Evolutionary conservation across 2,329 filamentous ascomycete genomes (phyloP).

Genomic region (Exophiala viscosa): DNA sequence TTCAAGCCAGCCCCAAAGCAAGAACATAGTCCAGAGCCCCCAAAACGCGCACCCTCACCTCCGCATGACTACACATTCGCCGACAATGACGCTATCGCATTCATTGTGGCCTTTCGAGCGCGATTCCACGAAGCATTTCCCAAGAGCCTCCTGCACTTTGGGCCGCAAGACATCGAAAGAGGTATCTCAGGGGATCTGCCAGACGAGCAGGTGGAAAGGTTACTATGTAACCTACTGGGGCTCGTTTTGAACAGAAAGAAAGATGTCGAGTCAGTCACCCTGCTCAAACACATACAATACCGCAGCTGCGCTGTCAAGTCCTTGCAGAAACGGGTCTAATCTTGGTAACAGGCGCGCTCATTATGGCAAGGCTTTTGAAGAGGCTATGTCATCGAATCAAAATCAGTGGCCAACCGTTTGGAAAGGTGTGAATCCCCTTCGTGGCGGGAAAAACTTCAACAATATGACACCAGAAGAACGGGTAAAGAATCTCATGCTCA

Average conservation of each 20-base stretch:
- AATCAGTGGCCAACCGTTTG: slow-evolving; percentile 84
- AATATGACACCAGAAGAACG: slow-evolving; percentile 77
- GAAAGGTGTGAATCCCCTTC: slow-evolving; percentile 77
- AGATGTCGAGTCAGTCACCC: slow-evolving; percentile 79
- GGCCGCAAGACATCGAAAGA: slow-evolving; percentile 89
- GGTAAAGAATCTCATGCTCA: slow-evolving; percentile 49
- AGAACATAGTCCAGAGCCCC: slow-evolving; percentile 57
- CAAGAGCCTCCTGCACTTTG: slow-evolving; percentile 81
- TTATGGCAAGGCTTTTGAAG: slow-evolving; percentile 88
- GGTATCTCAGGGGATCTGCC: slow-evolving; percentile 75
- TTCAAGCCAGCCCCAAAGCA: slow-evolving; percentile 41
- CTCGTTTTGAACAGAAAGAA: slow-evolving; percentile 95
- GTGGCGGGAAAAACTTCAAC: slow-evolving; percentile 74
- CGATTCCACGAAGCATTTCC: slow-evolving; percentile 89
- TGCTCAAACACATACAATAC: background rate
- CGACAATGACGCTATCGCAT: slow-evolving; percentile 92
- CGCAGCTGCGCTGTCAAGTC: background rate
- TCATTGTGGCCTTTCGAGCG: slow-evolving; percentile 96
- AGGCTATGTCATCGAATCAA: slow-evolving; percentile 80
- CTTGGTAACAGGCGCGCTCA: slow-evolving; percentile 68
- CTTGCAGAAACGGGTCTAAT: slow-evolving; percentile 2
- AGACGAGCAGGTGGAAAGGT: slow-evolving; percentile 78
- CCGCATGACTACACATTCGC: slow-evolving; percentile 85
- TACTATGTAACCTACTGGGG: slow-evolving; percentile 83
- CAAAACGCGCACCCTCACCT: slow-evolving; percentile 80